phyloP scores from a whole-genome alignment of 2,329 filamentous ascomycete species.

The Trichoderma sp. region DNA sequence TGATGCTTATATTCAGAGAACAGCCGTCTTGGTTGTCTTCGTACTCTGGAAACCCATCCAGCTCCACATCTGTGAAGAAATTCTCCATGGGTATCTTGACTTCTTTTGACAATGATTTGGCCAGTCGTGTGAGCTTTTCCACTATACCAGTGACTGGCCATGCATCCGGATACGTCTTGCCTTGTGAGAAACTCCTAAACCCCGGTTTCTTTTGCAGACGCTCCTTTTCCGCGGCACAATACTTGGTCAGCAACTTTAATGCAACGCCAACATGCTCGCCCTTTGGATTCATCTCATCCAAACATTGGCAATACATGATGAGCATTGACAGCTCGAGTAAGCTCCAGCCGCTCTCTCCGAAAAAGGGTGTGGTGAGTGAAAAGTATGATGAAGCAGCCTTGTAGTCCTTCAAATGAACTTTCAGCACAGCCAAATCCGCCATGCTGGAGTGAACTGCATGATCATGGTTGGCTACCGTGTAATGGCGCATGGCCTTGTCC shows the following conservation, averaged over 20 bases:
- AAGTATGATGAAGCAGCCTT: constrained; percentile 73
- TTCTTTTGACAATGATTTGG: constrained; percentile 50
- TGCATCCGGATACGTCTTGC: constrained; percentile 27
- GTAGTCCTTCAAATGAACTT: constrained; percentile 74
- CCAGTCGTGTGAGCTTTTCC: constrained; percentile 45
- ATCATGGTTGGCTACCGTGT: constrained; percentile 71
- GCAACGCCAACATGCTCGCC: constrained; percentile 78
- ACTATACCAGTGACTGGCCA: constrained; percentile 48
- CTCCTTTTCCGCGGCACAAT: constrained; percentile 54
- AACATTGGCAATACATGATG: constrained; percentile 78
- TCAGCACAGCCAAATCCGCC: constrained; percentile 82
- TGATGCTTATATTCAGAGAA: constrained; percentile 62
- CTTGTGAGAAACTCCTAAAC: constrained; percentile 21
- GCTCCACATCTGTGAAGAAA: constrained; percentile 68
- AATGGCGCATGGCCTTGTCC: constrained; percentile 78
- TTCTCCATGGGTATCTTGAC: constrained; percentile 65
- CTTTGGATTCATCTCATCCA: constrained; percentile 70
- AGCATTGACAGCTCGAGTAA: constrained; percentile 79
- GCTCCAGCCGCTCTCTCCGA: constrained; percentile 74
- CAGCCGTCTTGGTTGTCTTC: constrained; percentile 72
- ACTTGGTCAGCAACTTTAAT: constrained; percentile 70
- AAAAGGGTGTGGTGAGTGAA: constrained; percentile 72
- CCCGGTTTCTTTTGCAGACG: constrained; percentile 39
- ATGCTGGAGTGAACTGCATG: constrained; percentile 75
- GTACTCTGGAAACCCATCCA: constrained; percentile 69